These are phyloP conservation scores for Hysterangium stoloniferum DNA, from an alignment of 768 basidiomycete species.

Conservation along the genomic window DNA sequence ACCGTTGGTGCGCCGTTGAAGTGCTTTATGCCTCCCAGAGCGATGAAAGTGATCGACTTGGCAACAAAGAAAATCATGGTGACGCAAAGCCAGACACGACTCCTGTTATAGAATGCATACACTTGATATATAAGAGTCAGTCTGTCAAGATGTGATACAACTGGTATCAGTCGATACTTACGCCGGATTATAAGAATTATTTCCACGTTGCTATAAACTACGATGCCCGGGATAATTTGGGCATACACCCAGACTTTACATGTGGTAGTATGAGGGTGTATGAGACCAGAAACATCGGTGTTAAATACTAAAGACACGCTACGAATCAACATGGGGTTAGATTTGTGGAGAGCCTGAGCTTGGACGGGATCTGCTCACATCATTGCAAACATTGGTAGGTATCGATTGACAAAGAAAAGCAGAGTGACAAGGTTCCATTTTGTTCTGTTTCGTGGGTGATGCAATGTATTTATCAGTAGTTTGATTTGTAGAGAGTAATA, in stretches of 20 bases:
- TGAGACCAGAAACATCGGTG: constrained; percentile 4
- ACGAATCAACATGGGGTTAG: not conserved
- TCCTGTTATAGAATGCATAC: constrained; percentile 5
- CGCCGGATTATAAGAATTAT: constrained; percentile 5
- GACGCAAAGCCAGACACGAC: not conserved
- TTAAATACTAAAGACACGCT: constrained; percentile 7
- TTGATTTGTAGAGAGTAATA: not conserved
- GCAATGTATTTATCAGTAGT: not conserved
- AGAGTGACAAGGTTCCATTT: not conserved
- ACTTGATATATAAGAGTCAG: constrained; percentile 1
- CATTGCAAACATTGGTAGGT: not conserved
- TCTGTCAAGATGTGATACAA: too few species aligned
- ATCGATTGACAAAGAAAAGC: constrained; percentile 7
- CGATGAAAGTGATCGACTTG: not conserved
- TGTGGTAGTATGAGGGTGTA: not conserved
- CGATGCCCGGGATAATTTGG: not conserved
- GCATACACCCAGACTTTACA: constrained; percentile 4
- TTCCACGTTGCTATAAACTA: not conserved
- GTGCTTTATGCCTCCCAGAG: not conserved
- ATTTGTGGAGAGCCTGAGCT: not conserved
- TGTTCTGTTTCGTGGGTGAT: not conserved
- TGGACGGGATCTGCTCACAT: constrained; percentile 1
- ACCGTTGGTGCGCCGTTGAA: not conserved
- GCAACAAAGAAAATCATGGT: not conserved
- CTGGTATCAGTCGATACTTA: too few species aligned